Evolutionary conservation across 2,329 filamentous ascomycete genomes (phyloP).

Genomic region (Sporothrix inflata): DNA sequence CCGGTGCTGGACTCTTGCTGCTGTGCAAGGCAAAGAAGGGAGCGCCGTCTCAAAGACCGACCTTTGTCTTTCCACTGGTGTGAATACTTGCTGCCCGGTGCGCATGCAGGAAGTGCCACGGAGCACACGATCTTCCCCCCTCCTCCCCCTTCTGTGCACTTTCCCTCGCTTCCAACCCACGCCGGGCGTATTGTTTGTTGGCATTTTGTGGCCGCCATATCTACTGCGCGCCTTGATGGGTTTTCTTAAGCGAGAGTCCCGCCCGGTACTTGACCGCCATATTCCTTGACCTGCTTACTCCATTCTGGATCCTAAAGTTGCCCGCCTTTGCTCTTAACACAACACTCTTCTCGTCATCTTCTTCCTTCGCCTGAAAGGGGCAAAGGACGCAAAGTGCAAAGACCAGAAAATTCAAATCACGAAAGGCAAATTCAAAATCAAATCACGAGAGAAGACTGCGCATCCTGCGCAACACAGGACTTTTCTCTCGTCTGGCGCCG

Average conservation of each 20-base stretch:
- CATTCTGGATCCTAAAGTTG: not conserved
- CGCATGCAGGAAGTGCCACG: not conserved
- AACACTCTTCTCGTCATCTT: not conserved
- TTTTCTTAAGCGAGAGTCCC: not conserved
- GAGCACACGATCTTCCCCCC: not conserved
- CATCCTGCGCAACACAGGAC: not conserved
- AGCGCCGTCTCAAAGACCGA: not conserved
- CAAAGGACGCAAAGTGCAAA: not conserved
- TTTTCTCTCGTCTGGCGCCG: too few relatives aligned
- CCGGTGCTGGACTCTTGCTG: not conserved
- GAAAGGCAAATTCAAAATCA: too few relatives aligned
- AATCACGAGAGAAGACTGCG: not conserved
- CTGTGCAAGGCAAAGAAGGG: not conserved
- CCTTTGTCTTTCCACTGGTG: not conserved
- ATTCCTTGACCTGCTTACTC: not conserved
- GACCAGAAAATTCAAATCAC: not conserved
- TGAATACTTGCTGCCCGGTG: not conserved
- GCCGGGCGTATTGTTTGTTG: not conserved
- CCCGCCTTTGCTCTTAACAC: too few relatives aligned
- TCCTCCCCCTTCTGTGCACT: constrained; percentile 6
- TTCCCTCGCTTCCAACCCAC: not conserved
- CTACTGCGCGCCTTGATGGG: not conserved
- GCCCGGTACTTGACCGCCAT: constrained; percentile 1
- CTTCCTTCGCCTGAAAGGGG: not conserved
- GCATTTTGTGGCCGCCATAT: not conserved